Evolutionary conservation across 2,329 filamentous ascomycete genomes (phyloP).

Genomic region (Xylaria multiplex): DNA sequence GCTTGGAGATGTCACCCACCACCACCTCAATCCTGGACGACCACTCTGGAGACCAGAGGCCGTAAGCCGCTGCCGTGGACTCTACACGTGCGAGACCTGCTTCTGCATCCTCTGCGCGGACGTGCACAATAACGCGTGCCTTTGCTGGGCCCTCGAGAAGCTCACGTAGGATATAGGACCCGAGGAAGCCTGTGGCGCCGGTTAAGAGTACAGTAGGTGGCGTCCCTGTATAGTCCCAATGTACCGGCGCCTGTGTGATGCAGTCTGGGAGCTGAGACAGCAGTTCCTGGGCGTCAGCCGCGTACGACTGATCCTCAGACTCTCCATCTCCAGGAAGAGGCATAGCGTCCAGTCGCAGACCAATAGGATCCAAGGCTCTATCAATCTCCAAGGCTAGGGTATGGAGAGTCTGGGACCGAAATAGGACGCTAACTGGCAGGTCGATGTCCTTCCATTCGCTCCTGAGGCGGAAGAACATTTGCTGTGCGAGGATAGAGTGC

Average conservation of each 20-base stretch:
- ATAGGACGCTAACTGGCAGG: conserved; percentile 76
- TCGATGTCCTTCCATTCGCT: conserved; percentile 55
- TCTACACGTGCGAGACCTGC: neutral
- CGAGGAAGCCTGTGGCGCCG: conserved; percentile 89
- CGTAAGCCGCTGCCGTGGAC: neutral
- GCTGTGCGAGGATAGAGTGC: conserved; percentile 82
- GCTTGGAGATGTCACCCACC: neutral
- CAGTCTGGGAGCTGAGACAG: conserved; percentile 45
- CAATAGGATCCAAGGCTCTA: conserved; percentile 38
- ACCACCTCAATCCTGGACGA: neutral
- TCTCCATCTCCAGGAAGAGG: conserved; percentile 17
- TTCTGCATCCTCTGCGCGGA: neutral
- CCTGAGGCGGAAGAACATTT: conserved; percentile 76
- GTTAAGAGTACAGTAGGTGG: conserved; percentile 73
- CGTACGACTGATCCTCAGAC: conserved; percentile 39
- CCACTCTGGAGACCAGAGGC: neutral
- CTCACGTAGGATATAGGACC: conserved; percentile 80
- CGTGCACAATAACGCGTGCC: conserved; percentile 70
- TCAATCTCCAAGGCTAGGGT: conserved; percentile 64
- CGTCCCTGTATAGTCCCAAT: neutral
- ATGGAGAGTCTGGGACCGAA: conserved; percentile 66
- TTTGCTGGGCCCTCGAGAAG: conserved; percentile 68
- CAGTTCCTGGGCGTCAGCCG: conserved; percentile 20
- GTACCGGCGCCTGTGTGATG: conserved; percentile 40
- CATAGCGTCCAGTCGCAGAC: conserved; percentile 16